phyloP scores from a whole-genome alignment of 1,284 basidiomycete species.

The Mycosarcoma maydis region DNA sequence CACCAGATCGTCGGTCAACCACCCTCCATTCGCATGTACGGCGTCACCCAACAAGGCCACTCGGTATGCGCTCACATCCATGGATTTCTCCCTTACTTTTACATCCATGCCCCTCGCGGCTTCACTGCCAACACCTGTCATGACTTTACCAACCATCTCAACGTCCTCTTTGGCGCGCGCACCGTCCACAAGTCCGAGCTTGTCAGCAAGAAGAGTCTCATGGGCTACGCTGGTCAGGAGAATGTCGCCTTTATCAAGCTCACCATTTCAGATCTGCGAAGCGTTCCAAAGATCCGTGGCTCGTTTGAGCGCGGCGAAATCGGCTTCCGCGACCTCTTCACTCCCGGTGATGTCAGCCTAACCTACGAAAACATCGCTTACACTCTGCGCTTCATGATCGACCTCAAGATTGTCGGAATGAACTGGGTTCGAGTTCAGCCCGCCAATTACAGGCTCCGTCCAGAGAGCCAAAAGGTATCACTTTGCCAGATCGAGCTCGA shows the following conservation, averaged over 20 bases:
- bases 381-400: conserved; percentile 66
- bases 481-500: conserved; percentile 65
- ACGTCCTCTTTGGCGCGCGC: conserved; percentile 54
- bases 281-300: conserved; percentile 59
- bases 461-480: conserved; percentile 48
- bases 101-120: conserved; percentile 62
- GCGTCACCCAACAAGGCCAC: conserved; percentile 59
- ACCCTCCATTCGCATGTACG: conserved; percentile 65
- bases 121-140: conserved; percentile 57
- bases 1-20: conserved; percentile 46
- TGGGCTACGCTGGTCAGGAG: conserved; percentile 62
- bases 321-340: conserved; percentile 62
- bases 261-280: conserved; percentile 57
- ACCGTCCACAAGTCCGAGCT: conserved; percentile 51
- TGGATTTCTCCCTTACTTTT: conserved; percentile 66
- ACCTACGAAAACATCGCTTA: conserved; percentile 66
- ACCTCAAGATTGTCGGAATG: conserved; percentile 65
- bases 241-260: conserved; percentile 64
- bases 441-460: conserved; percentile 59
- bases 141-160: conserved; percentile 63
- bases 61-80: conserved; percentile 65
- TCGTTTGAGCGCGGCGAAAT: conserved; percentile 64
- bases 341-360: conserved; percentile 54
- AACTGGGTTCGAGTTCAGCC: conserved; percentile 63
- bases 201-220: conserved; percentile 60